Percentiles rank a stretch among this genome's conserved stretches.
These are phyloP conservation scores for Phytopythium cucurbitacearum DNA, from an alignment of 352 stramenopile genomes.

Conservation along the genomic window DNA sequence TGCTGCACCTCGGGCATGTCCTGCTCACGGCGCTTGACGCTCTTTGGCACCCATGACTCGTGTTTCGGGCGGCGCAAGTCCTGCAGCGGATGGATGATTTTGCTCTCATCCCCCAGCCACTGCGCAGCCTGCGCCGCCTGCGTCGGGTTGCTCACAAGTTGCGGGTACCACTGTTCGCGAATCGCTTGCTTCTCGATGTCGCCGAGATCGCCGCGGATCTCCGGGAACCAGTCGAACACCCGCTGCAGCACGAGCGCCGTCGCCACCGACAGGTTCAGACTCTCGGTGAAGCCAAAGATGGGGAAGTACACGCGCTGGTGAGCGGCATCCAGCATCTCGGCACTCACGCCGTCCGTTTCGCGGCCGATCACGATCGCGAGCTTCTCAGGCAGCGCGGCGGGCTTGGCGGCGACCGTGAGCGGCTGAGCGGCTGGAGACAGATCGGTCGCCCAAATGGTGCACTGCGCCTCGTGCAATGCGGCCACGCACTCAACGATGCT, in stretches of 20 bases:
- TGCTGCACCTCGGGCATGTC: constrained; percentile 64
- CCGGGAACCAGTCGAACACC: constrained; percentile 74
- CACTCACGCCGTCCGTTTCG: constrained; percentile 89
- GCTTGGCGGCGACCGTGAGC: constrained; percentile 31
- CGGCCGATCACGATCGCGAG: constrained; percentile 93
- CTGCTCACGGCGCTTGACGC: constrained; percentile 46
- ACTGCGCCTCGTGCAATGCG: constrained; percentile 48
- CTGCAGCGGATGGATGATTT: constrained; percentile 37
- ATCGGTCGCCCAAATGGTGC: constrained; percentile 90
- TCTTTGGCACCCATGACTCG: constrained; percentile 65
- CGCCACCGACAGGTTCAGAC: constrained; percentile 91
- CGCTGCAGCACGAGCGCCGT: constrained; percentile 90
- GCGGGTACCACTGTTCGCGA: constrained; percentile 53
- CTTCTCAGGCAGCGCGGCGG: constrained; percentile 69
- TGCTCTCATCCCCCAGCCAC: constrained; percentile 30
- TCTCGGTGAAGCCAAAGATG: constrained; percentile 92
- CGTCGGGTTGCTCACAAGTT: constrained; percentile 66
- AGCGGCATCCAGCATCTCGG: constrained; percentile 83
- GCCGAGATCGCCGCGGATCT: constrained; percentile 49
- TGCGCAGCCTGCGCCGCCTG: constrained; percentile 44
- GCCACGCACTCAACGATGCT: constrained; percentile 79
- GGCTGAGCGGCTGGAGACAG: constrained; percentile 70
- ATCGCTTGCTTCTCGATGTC: constrained; percentile 43
- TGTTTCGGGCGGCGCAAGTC: constrained; percentile 63
- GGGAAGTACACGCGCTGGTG: constrained; percentile 92